Evolutionary conservation across 805 yeast genomes (phyloP).

Genomic region (Metschnikowia cubensis): DNA sequence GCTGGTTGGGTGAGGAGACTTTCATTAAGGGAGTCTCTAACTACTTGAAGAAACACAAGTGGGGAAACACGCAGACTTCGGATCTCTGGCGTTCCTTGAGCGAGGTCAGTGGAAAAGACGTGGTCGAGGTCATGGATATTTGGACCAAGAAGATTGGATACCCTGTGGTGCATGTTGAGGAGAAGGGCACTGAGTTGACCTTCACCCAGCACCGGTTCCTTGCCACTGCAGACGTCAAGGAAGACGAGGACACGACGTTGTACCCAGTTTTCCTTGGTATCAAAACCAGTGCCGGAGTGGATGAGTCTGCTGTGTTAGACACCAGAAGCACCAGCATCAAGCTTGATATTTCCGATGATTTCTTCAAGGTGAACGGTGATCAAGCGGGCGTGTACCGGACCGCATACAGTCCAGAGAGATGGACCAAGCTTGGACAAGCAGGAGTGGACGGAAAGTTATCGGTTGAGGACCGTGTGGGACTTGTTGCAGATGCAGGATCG

Average conservation of each 20-base stretch:
- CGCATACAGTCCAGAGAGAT: constrained; percentile 63
- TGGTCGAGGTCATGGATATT: constrained; percentile 65
- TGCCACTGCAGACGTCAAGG: constrained; percentile 71
- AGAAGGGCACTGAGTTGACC: constrained; percentile 42
- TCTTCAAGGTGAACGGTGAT: constrained; percentile 68
- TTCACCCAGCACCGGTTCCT: constrained; percentile 72
- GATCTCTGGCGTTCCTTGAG: constrained; percentile 75
- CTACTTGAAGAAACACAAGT: constrained; percentile 70
- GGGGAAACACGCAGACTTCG: constrained; percentile 71
- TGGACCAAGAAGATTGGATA: constrained; percentile 81
- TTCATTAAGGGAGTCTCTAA: constrained; percentile 77
- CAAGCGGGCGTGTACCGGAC: constrained; percentile 76
- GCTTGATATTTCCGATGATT: constrained; percentile 39
- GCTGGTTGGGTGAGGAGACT: constrained; percentile 73
- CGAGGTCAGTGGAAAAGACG: constrained; percentile 69
- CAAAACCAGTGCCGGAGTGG: constrained; percentile 55
- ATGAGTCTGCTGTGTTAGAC: constrained; percentile 54
- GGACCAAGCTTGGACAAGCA: constrained; percentile 62
- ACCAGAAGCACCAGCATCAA: constrained; percentile 39
- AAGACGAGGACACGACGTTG: constrained; percentile 64
- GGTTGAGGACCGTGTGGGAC: constrained; percentile 74
- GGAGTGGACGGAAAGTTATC: constrained; percentile 57
- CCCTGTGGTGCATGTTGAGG: constrained; percentile 64
- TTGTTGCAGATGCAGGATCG: constrained; percentile 75
- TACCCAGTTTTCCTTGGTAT: constrained; percentile 72